Conservation (phyloP, 306 rosid species). For the Crotalaria pallida region DNA sequence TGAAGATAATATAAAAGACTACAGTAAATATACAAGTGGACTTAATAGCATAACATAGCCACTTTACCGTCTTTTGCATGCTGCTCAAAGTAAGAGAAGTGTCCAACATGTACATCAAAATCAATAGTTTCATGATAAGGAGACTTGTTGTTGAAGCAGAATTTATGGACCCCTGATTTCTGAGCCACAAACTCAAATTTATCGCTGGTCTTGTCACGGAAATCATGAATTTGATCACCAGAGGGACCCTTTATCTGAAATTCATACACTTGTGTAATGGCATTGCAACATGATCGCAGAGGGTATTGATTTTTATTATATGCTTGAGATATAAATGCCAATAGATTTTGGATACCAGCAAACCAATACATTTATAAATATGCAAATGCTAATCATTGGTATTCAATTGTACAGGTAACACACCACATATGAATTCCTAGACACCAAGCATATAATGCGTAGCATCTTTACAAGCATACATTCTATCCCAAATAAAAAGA, state of each 20-base stretch:
- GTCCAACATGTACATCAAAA: slow-evolving; percentile 81
- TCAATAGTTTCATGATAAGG: slow-evolving; percentile 74
- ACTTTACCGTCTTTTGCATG: slow-evolving; percentile 95
- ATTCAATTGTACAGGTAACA: background rate
- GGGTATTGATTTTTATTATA: background rate
- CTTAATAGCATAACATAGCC: background rate
- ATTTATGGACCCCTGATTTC: slow-evolving; percentile 53
- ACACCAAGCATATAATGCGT: background rate
- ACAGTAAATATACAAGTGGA: background rate
- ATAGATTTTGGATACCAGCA: background rate
- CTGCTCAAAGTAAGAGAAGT: slow-evolving; percentile 63
- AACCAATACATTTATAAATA: background rate
- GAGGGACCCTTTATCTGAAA: slow-evolving; percentile 78
- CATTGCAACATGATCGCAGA: background rate
- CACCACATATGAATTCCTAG: background rate
- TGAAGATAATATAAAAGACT: background rate
- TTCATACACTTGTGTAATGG: background rate
- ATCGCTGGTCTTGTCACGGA: slow-evolving; percentile 54
- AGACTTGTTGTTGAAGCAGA: slow-evolving; percentile 75
- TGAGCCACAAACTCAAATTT: slow-evolving; percentile 56
- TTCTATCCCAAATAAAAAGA: background rate
- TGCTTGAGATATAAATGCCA: background rate
- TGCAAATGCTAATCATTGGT: background rate
- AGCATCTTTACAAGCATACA: background rate
- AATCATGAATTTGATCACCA: slow-evolving; percentile 70